Evolutionary conservation across 2,329 filamentous ascomycete species (phyloP).

Genomic region (Fonsecaea erecta): DNA sequence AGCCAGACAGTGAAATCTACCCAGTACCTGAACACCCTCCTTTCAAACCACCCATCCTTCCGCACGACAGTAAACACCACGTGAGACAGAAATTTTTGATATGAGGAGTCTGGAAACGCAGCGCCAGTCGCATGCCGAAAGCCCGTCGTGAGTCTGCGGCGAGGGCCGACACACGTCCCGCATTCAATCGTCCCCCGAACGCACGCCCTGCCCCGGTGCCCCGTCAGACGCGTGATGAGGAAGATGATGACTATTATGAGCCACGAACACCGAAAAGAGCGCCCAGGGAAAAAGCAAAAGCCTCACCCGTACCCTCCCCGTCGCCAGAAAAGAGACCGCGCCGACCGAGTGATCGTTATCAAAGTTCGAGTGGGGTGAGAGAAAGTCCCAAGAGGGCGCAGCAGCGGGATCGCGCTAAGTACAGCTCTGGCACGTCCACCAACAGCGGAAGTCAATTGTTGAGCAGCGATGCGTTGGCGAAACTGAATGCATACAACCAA

Average conservation of each 20-base stretch:
- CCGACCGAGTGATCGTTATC: conserved; percentile 40
- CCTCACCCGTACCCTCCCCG: conserved; percentile 32
- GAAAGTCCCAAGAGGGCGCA: conserved; percentile 28
- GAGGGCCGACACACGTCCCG: conserved; percentile 41
- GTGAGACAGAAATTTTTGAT: conserved; percentile 7
- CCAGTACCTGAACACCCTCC: not conserved
- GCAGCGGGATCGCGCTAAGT: conserved; percentile 37
- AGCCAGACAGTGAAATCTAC: not conserved
- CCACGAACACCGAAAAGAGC: conserved; percentile 29
- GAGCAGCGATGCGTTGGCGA: conserved; percentile 64
- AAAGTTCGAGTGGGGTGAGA: conserved; percentile 33
- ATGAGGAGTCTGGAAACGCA: conserved; percentile 20
- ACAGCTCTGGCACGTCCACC: conserved; percentile 50
- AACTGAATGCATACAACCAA: conserved; percentile 67
- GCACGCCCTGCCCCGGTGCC: conserved; percentile 33
- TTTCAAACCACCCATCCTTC: not conserved
- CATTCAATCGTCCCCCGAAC: conserved; percentile 40
- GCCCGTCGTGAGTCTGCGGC: conserved; percentile 38
- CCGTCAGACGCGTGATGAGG: conserved; percentile 7
- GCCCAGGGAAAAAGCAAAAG: conserved; percentile 32
- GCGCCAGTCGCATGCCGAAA: conserved; percentile 36
- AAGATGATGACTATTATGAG: conserved; percentile 13
- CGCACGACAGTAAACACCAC: not conserved
- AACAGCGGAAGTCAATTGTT: conserved; percentile 52
- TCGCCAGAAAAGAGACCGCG: conserved; percentile 31